phyloP scores from a whole-genome alignment of 2,329 filamentous ascomycete species.

The Coniochaeta sp. region DNA sequence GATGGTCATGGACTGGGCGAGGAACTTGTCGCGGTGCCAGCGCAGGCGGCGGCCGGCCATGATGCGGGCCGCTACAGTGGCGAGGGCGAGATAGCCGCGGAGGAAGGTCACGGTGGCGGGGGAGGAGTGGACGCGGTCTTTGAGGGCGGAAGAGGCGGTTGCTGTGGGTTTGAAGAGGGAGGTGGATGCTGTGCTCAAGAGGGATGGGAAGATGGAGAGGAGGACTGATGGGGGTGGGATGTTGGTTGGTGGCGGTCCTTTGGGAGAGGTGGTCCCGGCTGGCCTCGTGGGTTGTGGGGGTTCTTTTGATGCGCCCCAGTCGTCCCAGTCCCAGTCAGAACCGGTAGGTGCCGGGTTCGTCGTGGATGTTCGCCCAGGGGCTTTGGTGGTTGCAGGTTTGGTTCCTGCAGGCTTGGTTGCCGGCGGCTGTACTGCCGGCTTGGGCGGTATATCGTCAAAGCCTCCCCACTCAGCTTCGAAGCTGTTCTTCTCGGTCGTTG shows the following conservation, averaged over 20 bases:
- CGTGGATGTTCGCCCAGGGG: slow-evolving; percentile 8
- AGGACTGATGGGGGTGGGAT: slow-evolving; percentile 83
- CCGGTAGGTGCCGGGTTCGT: slow-evolving; percentile 7
- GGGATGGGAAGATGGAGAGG: slow-evolving; percentile 65
- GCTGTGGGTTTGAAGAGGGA: slow-evolving; percentile 60
- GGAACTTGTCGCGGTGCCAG: slow-evolving; percentile 83
- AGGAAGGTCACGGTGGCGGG: slow-evolving; percentile 57
- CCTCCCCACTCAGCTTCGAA: slow-evolving; percentile 42
- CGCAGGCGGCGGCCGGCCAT: slow-evolving; percentile 78
- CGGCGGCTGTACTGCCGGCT: slow-evolving; percentile 6
- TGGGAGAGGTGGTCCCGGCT: slow-evolving; percentile 13
- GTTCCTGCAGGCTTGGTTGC: slow-evolving; percentile 11
- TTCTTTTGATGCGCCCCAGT: slow-evolving; percentile 22
- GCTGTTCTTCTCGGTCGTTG: slow-evolving; percentile 10
- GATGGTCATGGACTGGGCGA: slow-evolving; percentile 85
- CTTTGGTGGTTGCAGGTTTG: slow-evolving; percentile 8
- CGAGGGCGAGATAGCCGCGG: slow-evolving; percentile 54
- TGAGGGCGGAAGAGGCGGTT: slow-evolving; percentile 48
- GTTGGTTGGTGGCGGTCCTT: slow-evolving; percentile 63
- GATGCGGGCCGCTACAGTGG: slow-evolving; percentile 66
- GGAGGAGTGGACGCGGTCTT: slow-evolving; percentile 57
- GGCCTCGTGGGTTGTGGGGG: slow-evolving; percentile 9
- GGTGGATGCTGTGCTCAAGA: slow-evolving; percentile 60
- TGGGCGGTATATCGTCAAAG: slow-evolving; percentile 38
- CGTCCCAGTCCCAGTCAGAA: slow-evolving; percentile 43